phyloP scores from a whole-genome alignment of 2,329 filamentous ascomycete species.

The Trichoderma sp. region DNA sequence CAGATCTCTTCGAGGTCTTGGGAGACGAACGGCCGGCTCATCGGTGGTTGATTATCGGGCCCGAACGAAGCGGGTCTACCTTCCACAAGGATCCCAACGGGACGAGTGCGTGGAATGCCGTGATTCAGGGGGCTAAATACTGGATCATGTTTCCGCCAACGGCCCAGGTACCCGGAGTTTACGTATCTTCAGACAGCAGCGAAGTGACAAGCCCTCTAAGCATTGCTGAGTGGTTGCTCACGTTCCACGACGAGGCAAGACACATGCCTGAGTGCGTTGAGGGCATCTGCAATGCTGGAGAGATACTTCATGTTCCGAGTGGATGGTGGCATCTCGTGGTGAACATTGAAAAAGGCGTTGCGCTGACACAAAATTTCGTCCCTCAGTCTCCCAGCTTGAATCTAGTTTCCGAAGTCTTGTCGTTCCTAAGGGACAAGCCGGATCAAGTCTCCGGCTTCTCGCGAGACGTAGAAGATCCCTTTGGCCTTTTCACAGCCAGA shows the following conservation, averaged over 20 bases:
- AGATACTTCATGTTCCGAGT: constrained; percentile 87
- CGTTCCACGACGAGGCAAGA: constrained; percentile 83
- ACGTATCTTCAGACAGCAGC: constrained; percentile 81
- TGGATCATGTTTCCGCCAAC: constrained; percentile 97
- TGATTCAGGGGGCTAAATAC: constrained; percentile 86
- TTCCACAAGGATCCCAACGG: constrained; percentile 84
- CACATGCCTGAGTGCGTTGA: constrained; percentile 74
- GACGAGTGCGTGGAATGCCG: constrained; percentile 88
- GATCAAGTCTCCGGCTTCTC: constrained; percentile 87
- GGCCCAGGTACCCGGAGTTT: constrained; percentile 80
- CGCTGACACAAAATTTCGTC: constrained; percentile 94
- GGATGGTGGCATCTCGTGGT: constrained; percentile 98
- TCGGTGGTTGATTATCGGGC: constrained; percentile 90
- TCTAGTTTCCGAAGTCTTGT: constrained; percentile 71
- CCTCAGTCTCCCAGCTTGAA: constrained; percentile 55
- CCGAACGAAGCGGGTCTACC: constrained; percentile 82
- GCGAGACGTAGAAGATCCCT: constrained; percentile 68
- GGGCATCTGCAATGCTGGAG: constrained; percentile 78
- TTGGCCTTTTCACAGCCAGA: constrained; percentile 69
- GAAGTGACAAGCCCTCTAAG: constrained; percentile 92
- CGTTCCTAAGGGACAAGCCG: constrained; percentile 76
- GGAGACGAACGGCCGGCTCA: constrained; percentile 78
- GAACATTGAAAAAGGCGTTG: constrained; percentile 80
- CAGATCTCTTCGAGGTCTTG: constrained; percentile 80
- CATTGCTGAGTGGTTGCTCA: constrained; percentile 94